Evolutionary conservation across 371 early-diverging fungal genomes (phyloP).

Genomic region (Rhizopus sp.): DNA sequence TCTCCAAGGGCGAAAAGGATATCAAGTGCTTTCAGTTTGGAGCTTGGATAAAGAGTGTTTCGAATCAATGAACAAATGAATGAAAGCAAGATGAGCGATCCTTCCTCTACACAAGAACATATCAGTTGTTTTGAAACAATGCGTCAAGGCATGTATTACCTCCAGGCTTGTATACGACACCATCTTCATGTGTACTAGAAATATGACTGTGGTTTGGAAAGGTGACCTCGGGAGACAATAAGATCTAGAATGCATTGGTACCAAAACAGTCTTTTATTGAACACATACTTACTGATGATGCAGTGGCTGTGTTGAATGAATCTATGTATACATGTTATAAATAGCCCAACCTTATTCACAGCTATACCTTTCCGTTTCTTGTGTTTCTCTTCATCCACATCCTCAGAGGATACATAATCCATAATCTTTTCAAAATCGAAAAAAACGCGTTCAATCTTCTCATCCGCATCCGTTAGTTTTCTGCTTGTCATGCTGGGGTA

Average conservation of each 20-base stretch:
- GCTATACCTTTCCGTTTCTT: constrained; percentile 6
- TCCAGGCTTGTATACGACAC: constrained; percentile 8
- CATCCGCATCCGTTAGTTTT: constrained; percentile 68
- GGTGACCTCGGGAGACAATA: constrained; percentile 45
- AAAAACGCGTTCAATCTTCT: constrained; percentile 76
- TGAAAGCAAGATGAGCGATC: constrained; percentile 62
- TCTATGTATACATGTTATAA: constrained; percentile 20
- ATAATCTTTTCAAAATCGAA: constrained; percentile 78
- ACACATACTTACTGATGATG: constrained; percentile 34
- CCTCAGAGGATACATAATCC: constrained; percentile 46
- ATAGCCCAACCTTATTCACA: not conserved
- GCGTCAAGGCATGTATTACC: constrained; percentile 6
- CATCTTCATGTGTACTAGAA: not conserved
- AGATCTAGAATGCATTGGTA: constrained; percentile 22
- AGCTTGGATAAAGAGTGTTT: constrained; percentile 72
- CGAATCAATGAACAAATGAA: constrained; percentile 73
- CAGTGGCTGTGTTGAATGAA: constrained; percentile 36
- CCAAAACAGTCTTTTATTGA: not conserved
- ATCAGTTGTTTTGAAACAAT: not conserved
- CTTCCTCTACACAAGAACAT: constrained; percentile 48
- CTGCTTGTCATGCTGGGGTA: constrained; percentile 24
- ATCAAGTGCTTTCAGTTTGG: constrained; percentile 77
- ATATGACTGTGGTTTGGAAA: constrained; percentile 40
- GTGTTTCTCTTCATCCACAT: constrained; percentile 19
- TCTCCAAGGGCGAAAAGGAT: constrained; percentile 70